These are phyloP conservation scores for Epichloe baconii DNA, from an alignment of 2,329 filamentous ascomycete genomes.

Conservation along the genomic window DNA sequence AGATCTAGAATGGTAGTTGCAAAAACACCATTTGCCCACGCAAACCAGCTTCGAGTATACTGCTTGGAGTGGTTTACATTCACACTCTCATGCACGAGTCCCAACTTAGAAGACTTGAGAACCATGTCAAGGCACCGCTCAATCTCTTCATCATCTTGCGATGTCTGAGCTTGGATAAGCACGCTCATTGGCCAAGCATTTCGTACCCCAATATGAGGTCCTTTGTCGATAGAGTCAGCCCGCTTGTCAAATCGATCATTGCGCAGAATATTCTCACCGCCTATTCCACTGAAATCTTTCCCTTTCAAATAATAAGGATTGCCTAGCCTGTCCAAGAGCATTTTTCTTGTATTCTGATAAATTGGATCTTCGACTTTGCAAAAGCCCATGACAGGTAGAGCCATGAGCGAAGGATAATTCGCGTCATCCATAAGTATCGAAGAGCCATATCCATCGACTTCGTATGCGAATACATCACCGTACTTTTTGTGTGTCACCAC, in stretches of 20 bases:
- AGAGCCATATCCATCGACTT: conserved; percentile 78
- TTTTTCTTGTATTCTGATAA: conserved; percentile 77
- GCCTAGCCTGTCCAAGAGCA: conserved; percentile 57
- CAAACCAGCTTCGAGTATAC: conserved; percentile 91
- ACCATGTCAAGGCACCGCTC: conserved; percentile 58
- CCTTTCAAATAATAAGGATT: conserved; percentile 88
- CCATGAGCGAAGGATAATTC: conserved; percentile 70
- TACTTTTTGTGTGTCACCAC: conserved; percentile 63
- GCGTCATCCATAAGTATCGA: conserved; percentile 81
- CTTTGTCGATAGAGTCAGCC: conserved; percentile 16
- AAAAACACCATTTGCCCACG: conserved; percentile 96
- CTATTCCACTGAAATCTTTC: conserved; percentile 70
- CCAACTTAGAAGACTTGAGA: conserved; percentile 59
- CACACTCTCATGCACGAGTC: conserved; percentile 84
- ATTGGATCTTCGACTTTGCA: conserved; percentile 48
- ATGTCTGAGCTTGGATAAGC: conserved; percentile 82
- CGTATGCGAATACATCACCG: conserved; percentile 72
- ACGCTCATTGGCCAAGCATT: conserved; percentile 97
- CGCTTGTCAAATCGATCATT: conserved; percentile 1
- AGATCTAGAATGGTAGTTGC: conserved; percentile 84
- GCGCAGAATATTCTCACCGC: conserved; percentile 41
- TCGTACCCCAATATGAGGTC: conserved; percentile 62
- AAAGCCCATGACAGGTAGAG: conserved; percentile 69
- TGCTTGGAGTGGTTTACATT: conserved; percentile 53
- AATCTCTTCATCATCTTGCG: conserved; percentile 74